Conservation (phyloP, 1,284 basidiomycete species). For the Phylloboletellus chloephorus region DNA sequence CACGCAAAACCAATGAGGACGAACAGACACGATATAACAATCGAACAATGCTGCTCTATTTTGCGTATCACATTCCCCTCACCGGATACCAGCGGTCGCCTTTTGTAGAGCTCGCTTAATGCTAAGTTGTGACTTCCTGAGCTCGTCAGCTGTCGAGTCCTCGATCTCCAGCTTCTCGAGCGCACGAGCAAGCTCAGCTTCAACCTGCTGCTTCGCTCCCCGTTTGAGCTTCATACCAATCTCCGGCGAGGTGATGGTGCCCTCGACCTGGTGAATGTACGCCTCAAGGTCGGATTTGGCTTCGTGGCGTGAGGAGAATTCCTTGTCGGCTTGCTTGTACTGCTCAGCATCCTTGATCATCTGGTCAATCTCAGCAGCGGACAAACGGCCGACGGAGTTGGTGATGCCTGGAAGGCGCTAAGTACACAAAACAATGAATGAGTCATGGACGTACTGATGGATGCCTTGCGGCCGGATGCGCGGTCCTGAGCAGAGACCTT, state of each 20-base stretch:
- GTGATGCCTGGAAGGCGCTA: constrained; percentile 62
- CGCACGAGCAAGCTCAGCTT: constrained; percentile 92
- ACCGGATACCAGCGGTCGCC: constrained; percentile 83
- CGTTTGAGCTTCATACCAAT: constrained; percentile 97
- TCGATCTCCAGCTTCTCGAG: constrained; percentile 96
- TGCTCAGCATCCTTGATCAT: constrained; percentile 99
- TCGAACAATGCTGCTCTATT: constrained; percentile 15
- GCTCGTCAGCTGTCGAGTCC: constrained; percentile 86
- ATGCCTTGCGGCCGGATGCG: constrained; percentile 93
- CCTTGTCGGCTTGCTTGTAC: constrained; percentile 94
- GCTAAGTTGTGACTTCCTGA: constrained; percentile 87
- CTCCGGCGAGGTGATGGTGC: constrained; percentile 89
- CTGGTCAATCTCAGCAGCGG: constrained; percentile 90
- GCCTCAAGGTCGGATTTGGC: constrained; percentile 95
- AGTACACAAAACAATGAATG: constrained; percentile 12
- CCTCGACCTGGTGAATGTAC: constrained; percentile 92
- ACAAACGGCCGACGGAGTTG: constrained; percentile 94
- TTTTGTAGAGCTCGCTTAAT: constrained; percentile 96
- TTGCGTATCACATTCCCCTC: constrained; percentile 27
- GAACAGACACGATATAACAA: constrained; percentile 13
- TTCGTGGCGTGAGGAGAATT: constrained; percentile 93
- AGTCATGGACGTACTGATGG: constrained; percentile 66
- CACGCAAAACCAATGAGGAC: constrained; percentile 6
- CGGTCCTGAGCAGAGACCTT: constrained; percentile 95
- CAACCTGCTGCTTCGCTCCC: constrained; percentile 87